Evolutionary conservation across 2,329 filamentous ascomycete genomes (phyloP).

Genomic region (Falciphora oryzae): DNA sequence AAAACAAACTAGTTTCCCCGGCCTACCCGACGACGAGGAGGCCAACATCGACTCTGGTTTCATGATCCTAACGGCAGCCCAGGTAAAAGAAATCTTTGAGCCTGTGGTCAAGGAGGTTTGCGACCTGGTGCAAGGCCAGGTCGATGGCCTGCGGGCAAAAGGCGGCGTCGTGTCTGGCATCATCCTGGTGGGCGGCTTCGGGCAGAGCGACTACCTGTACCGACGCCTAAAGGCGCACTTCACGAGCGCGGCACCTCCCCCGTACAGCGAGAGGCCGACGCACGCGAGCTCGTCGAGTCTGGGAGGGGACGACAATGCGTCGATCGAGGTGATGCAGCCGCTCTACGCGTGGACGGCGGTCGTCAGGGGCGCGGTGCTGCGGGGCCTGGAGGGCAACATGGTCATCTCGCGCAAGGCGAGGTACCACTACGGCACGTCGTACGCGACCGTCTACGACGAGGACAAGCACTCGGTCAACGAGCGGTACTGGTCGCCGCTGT

Average conservation of each 20-base stretch:
- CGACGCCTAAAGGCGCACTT: slow-evolving; percentile 66
- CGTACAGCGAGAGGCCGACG: slow-evolving; percentile 65
- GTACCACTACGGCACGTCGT: slow-evolving; percentile 75
- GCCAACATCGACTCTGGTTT: slow-evolving; percentile 72
- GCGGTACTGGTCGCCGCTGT: slow-evolving; percentile 72
- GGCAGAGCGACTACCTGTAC: slow-evolving; percentile 73
- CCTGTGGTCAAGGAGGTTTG: slow-evolving; percentile 68
- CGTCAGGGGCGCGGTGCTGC: slow-evolving; percentile 68
- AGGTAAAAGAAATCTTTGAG: slow-evolving; percentile 69
- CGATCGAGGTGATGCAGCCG: slow-evolving; percentile 75
- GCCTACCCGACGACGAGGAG: slow-evolving; percentile 69
- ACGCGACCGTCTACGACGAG: slow-evolving; percentile 76
- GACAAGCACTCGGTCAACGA: slow-evolving; percentile 66
- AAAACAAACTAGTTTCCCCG: slow-evolving; percentile 53
- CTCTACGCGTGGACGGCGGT: slow-evolving; percentile 79
- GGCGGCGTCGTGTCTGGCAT: slow-evolving; percentile 65
- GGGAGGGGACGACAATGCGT: slow-evolving; percentile 38
- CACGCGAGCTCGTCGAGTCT: slow-evolving; percentile 45
- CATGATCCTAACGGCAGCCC: slow-evolving; percentile 62
- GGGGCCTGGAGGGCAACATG: slow-evolving; percentile 73
- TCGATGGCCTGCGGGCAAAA: slow-evolving; percentile 55
- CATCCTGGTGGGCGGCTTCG: slow-evolving; percentile 75
- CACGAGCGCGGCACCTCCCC: slow-evolving; percentile 48
- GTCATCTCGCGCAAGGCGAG: slow-evolving; percentile 68
- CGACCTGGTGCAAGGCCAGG: slow-evolving; percentile 62